Evolutionary conservation across 352 stramenopile genomes (phyloP).

Genomic region (Lagenidium sp.): DNA sequence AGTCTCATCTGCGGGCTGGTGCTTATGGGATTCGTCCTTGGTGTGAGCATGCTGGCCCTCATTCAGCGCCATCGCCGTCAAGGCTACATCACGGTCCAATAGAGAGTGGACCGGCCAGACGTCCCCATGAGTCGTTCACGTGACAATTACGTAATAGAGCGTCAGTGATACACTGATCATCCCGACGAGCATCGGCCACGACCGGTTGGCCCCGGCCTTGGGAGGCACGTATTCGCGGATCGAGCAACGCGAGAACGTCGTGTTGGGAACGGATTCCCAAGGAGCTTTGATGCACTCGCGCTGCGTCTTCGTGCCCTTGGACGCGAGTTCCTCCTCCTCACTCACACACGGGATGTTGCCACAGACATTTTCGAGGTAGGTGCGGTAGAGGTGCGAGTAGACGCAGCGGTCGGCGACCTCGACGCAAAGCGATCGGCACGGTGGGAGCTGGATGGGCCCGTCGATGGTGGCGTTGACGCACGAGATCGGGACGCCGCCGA

Average conservation of each 20-base stretch:
- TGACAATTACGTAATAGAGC: no score
- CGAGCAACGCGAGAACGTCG: conserved; percentile 41
- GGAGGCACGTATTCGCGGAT: conserved; percentile 41
- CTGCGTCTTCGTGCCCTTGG: conserved; percentile 23
- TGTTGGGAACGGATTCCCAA: conserved; percentile 41
- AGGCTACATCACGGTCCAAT: conserved; percentile 24
- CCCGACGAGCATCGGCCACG: background rate
- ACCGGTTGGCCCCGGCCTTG: conserved; percentile 8
- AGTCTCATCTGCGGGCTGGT: conserved; percentile 19
- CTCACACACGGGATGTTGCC: conserved; percentile 49
- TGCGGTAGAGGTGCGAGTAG: conserved; percentile 58
- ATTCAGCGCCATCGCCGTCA: conserved; percentile 21
- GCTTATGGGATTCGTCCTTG: conserved; percentile 25
- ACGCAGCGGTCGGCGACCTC: conserved; percentile 72
- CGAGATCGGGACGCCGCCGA: conserved; percentile 21
- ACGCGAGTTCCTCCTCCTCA: conserved; percentile 30
- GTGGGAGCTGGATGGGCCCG: conserved; percentile 25
- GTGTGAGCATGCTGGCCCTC: conserved; percentile 21
- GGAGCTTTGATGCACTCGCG: conserved; percentile 28
- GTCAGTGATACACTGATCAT: no score
- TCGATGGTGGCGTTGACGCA: conserved; percentile 17
- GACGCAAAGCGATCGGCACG: conserved; percentile 62
- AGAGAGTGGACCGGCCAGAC: no score
- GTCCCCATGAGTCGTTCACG: no score
- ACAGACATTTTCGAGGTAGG: conserved; percentile 58